Base-by-base conservation (phyloP, 805 yeast species). In the Saccharomycopsis oosterbeekiorum region DNA sequence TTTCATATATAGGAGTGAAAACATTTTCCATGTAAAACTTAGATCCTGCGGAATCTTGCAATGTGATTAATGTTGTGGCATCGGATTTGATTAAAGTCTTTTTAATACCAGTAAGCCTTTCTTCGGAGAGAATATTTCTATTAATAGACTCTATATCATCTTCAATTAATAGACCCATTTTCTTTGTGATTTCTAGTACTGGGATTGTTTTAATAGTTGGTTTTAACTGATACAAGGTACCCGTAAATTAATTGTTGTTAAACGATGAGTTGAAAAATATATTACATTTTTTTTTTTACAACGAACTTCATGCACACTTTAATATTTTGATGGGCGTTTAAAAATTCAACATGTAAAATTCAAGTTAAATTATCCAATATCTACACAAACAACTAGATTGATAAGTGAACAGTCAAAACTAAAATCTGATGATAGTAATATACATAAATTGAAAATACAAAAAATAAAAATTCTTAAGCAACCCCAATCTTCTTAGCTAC, bases 1-100 rank as follows among this genome's bases (percentile, higher is more conserved):
- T 69, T 0, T 65, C 55, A n/a, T 72, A 66, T 5, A 81, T 19
- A 3, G 60, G 62, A 19, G 5, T 12, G 58, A 63, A 63, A 8
- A 58, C 24, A 55, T 36, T 29, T 51, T 63, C 63, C 34, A 63
- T 47, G 24, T 19, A 24, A 19, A 51, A 8, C 26, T 19, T 57
- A 5, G 40, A 41, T 9, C 15, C 17, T 15, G 42, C 40, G 15
- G 14, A 11, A 29, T 34, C 47, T 11, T 42, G 15, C 15, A 26
- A 14, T 24, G 42, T 37, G 40, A 53, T 40, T n/a, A 61, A 56
- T 21, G 39, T 34, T 2, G 55, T 19, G 14, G 61, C 59, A 9
- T 61, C 58, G 19, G 53, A 55, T 34, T 56, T 62, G 57, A 62
- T 62, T 19, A 62, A 43, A 40, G 42, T 19, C 34, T 55, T 36